phyloP scores from a whole-genome alignment of 1,139 yeast genomes.

The Candida albicans region DNA sequence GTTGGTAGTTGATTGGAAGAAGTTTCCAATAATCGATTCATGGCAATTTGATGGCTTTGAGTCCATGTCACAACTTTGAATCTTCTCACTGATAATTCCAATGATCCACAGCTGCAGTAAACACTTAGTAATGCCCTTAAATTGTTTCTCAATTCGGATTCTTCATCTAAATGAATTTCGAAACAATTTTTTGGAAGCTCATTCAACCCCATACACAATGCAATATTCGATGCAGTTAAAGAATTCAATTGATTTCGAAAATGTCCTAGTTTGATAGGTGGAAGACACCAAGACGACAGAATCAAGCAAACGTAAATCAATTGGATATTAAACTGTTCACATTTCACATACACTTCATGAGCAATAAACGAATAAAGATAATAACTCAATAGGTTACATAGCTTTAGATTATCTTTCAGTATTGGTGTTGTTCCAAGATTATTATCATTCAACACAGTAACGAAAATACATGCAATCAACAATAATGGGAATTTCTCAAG shows the following conservation, averaged over 20 bases:
- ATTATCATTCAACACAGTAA: slow-evolving; percentile 49
- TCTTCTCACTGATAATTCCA: slow-evolving; percentile 50
- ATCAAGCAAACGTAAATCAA: slow-evolving; percentile 45
- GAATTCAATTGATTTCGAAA: slow-evolving; percentile 52
- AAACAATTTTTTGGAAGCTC: slow-evolving; percentile 27
- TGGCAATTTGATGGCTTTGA: slow-evolving; percentile 40
- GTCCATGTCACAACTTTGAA: slow-evolving; percentile 51
- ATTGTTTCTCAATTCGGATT: slow-evolving; percentile 37
- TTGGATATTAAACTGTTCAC: slow-evolving; percentile 43
- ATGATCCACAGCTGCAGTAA: slow-evolving; percentile 50
- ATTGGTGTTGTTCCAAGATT: slow-evolving; percentile 14
- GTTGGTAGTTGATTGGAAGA: slow-evolving; percentile 22
- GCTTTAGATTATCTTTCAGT: slow-evolving; percentile 18
- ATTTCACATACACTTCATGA: slow-evolving; percentile 40
- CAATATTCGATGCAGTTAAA: slow-evolving; percentile 43
- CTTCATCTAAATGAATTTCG: slow-evolving; percentile 21
- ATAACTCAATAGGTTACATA: slow-evolving; percentile 42
- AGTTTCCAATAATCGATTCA: slow-evolving; percentile 27
- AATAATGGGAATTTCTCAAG: slow-evolving; percentile 44
- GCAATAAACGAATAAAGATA: slow-evolving; percentile 50
- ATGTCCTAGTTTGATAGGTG: slow-evolving; percentile 51
- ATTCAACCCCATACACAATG: slow-evolving; percentile 51
- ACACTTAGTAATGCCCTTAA: slow-evolving; percentile 46
- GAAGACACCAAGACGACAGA: slow-evolving; percentile 51
- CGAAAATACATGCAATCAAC: slow-evolving; percentile 47